A percentile compares a stretch with the other conserved stretches of the same genome.
phyloP scores from a whole-genome alignment of 2,329 filamentous ascomycete genomes.

The Botrytis aclada region DNA sequence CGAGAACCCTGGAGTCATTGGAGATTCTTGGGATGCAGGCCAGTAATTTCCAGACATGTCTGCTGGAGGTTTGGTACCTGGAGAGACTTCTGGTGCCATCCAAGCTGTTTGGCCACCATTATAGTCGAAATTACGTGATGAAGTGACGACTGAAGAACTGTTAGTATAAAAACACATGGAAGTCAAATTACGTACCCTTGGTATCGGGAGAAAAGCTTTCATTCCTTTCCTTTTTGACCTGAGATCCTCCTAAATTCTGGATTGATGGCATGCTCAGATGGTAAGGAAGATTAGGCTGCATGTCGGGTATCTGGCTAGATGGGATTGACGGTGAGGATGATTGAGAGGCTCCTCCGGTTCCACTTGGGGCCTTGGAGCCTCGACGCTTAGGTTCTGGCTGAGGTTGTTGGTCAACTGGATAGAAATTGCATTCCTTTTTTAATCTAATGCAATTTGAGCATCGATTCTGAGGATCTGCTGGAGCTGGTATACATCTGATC shows the following conservation, averaged over 20 bases:
- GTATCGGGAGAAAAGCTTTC: conserved; percentile 38
- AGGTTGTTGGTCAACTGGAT: conserved; percentile 76
- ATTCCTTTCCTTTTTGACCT: conserved; percentile 42
- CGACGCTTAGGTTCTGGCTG: conserved; percentile 44
- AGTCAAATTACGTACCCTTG: conserved; percentile 31
- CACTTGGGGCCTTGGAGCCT: conserved; percentile 41
- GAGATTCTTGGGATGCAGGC: conserved; percentile 49
- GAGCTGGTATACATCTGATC: conserved; percentile 81
- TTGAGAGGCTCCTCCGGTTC: conserved; percentile 41
- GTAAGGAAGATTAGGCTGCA: conserved; percentile 43
- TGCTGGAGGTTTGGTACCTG: conserved; percentile 41
- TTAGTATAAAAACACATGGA: conserved; percentile 25
- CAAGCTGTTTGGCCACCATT: conserved; percentile 32
- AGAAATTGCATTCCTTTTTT: conserved; percentile 93
- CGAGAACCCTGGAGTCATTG: conserved; percentile 50
- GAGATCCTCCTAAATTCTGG: conserved; percentile 45
- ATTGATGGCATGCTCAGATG: conserved; percentile 46
- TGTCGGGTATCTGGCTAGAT: conserved; percentile 44
- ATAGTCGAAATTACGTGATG: conserved; percentile 35
- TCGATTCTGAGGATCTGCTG: conserved; percentile 68
- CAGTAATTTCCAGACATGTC: conserved; percentile 46
- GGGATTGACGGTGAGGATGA: conserved; percentile 50
- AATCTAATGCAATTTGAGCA: conserved; percentile 92
- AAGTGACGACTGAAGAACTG: conserved; percentile 29
- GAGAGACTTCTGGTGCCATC: conserved; percentile 35